Evolutionary conservation across 2,329 filamentous ascomycete species (phyloP).

Genomic region (Colletotrichum coccodes): DNA sequence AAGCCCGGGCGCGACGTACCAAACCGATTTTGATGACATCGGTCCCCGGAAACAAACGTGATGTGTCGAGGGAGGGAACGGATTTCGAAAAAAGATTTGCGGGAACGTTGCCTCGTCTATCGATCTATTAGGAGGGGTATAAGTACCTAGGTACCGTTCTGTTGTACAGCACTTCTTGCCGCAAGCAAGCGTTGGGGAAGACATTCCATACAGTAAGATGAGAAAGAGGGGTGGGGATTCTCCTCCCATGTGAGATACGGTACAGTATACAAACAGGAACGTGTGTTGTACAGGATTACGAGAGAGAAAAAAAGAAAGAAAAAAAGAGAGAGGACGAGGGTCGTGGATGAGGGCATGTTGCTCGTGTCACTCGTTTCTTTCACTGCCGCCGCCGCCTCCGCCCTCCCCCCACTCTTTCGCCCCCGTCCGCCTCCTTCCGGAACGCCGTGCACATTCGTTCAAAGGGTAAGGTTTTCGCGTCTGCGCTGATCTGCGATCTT

Average conservation of each 20-base stretch:
- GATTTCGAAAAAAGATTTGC: background rate
- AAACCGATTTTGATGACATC: background rate
- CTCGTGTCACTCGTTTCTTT: background rate
- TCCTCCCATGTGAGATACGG: background rate
- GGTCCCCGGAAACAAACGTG: background rate
- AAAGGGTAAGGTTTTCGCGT: background rate
- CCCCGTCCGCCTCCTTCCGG: background rate
- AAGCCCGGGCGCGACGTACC: background rate
- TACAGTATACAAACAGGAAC: slow-evolving; percentile 1
- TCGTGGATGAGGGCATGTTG: background rate
- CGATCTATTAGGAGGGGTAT: background rate
- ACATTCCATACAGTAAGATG: slow-evolving; percentile 11
- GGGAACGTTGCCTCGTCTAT: background rate
- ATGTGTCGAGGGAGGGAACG: background rate
- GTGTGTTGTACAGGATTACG: background rate
- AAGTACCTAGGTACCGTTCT: background rate
- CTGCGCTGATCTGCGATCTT: background rate
- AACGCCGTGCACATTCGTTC: background rate
- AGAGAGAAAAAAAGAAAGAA: background rate
- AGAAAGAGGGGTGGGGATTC: background rate
- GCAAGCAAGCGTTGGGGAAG: background rate
- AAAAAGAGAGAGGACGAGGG: background rate
- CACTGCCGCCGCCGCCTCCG: background rate
- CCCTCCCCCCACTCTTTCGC: background rate
- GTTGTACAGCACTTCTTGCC: background rate